Base-by-base conservation (phyloP, 2,329 filamentous ascomycete species). In the Penicillium sp. region DNA sequence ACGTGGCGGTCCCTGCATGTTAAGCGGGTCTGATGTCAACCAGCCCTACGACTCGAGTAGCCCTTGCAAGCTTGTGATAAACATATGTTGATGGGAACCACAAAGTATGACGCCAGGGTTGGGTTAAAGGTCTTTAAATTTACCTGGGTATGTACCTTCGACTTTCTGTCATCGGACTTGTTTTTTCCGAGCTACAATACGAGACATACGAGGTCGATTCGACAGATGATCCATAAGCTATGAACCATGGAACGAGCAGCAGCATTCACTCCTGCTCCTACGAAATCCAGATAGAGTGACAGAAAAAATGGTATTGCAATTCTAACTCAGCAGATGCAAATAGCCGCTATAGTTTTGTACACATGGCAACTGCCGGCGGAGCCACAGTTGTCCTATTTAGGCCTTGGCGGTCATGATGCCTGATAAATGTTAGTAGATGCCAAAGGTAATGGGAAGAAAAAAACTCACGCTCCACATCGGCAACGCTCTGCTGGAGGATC, bases 401-500 rank as follows among this genome's bases (percentile, higher is more conserved):
- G 72, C 65, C 69, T 76, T 76, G 65, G 73, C 57, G 50, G 73
- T 58, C 70, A 76, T 72, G 66, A 76, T 75, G 59, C 72, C 74
- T 76, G 35, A 21, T 50, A 16, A 31, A 11, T 29, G 47, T 72
- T 60, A 70, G 64, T 50, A 39, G 8, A 43, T 43, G 23, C 19
- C 10, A 21, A 5, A 16, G 5, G 4, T 13, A 42, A 6, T 13
- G 11, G 31, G 4, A 16, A 26, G 11, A 13, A 45, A 31, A 11
- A 27, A n/a, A 59, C 86, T 77, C 84, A 97, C 93, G 93, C 88
- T 99, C 95, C 75, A 99, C 88, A 79, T 99, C 95, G 65, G 89
- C 81, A 73, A 99, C 86, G 78, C 92, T 96, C 86, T 99, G 95
- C 83, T 95, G 90, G 70, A 99, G 88, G 73, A 99, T 97, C 83